Base-by-base conservation (phyloP, 192 early-diverging fungal genomes). In the Backusella psychrophila region DNA sequence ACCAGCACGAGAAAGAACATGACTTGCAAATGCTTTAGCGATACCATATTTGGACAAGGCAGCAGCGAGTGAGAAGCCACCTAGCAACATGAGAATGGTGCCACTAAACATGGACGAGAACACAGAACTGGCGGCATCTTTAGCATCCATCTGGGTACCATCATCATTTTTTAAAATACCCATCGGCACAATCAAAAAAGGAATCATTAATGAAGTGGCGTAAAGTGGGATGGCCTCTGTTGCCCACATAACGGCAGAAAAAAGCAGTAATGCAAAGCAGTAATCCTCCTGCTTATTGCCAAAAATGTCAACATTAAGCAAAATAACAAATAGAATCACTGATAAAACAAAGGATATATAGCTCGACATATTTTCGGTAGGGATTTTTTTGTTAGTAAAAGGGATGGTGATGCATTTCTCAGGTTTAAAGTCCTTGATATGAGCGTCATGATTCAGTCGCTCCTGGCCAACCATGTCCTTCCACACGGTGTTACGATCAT, bases 221-320 rank as follows among this genome's bases (percentile, higher is more conserved):
- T 90, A 94, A 42, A 94, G 84, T n/a, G 91, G 93, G 26, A 94
- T 82, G 11, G 87, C 90, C 78, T 92, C 96, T 33, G 92, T 93
- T 1, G 95, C 96, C 96, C 96, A 97, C 66, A 97, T 82, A 49
- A 91, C 82, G 39, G 94, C 94, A 66, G 91, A 91, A 49, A 91
- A 91, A 46, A 97, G 85, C 35, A 97, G 84, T 69, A 97, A 89
- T 6, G 94, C 96, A 85, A 95, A 93, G 84, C 96, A 97, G 49
- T 92, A 89, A 69, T 94, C 90, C 82, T 96, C 91, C 76, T 94
- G 92, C 0, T 52, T 77, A 21, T 85, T 85, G 19, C 86, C 86
- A 83, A 95, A 96, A 53, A 91, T 81, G 9, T 87, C 82, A 71
- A 90, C 77, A 2, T 82, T 80, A 78, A 93, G 84, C 38, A 93